Conservation (phyloP, 805 yeast species). For the Teunomyces stri region DNA sequence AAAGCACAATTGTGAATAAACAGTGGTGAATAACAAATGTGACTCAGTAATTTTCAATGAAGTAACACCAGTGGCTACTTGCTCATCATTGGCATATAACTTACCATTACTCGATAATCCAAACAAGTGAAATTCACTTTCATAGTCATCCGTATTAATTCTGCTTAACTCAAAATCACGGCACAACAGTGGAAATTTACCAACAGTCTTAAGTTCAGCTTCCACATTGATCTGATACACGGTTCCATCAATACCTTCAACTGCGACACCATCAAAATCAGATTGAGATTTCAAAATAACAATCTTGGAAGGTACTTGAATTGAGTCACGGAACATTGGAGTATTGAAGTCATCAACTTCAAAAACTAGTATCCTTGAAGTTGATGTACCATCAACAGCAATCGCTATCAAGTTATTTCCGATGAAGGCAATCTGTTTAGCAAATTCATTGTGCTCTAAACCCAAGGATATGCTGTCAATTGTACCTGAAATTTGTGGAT, state of each 20-base stretch:
- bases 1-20: conserved; percentile 79
- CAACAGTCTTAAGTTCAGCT: conserved; percentile 30
- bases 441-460: conserved; percentile 36
- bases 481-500: conserved; percentile 41
- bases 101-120: conserved; percentile 79
- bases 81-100: conserved; percentile 59
- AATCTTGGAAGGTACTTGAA: conserved; percentile 49
- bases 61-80: conserved; percentile 72
- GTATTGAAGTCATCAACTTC: conserved; percentile 42
- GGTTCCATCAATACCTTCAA: conserved; percentile 63
- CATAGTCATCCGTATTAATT: conserved; percentile 16
- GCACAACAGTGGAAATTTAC: conserved; percentile 69
- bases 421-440: conserved; percentile 65
- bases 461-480: conserved; percentile 36
- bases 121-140: conserved; percentile 43
- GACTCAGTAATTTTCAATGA: conserved; percentile 72
- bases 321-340: conserved; percentile 39
- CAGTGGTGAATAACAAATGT: conserved; percentile 80
- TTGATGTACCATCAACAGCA: conserved; percentile 50
- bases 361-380: conserved; percentile 51
- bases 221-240: conserved; percentile 41
- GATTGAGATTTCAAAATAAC: conserved; percentile 56
- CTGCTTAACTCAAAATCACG: conserved; percentile 47
- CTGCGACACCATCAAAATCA: conserved; percentile 50
- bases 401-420: conserved; percentile 54